Base-by-base conservation (phyloP, 169 alveolate species). In the Cystoisospora suis region DNA sequence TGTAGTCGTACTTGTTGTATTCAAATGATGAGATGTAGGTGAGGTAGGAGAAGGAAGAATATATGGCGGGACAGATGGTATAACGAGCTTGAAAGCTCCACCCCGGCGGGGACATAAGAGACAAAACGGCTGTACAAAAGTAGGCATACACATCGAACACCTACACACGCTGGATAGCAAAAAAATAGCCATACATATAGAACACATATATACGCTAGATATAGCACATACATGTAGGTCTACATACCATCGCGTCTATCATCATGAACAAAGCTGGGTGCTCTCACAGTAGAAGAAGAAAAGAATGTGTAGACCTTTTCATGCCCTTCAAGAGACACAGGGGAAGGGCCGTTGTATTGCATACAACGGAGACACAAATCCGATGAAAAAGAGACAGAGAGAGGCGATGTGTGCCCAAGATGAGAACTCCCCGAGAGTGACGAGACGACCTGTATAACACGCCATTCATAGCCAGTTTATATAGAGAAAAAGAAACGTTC, bases 21-120 rank as follows among this genome's bases (percentile, higher is more conserved):
- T n/a, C n/a, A n/a, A n/a, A n/a, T n/a, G n/a, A n/a, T n/a, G n/a
- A n/a, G n/a, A n/a, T n/a, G n/a, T n/a, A n/a, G n/a, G n/a, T n/a
- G n/a, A n/a, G n/a, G n/a, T n/a, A n/a, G n/a, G n/a, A n/a, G n/a
- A n/a, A n/a, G n/a, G n/a, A 27, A 20, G 86, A 9, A 80, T 83
- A 79, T 9, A 9, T 20, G 61, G 61, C 61, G 61, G 75, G 7
- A 61, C 42, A n/a, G 91, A 15, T 4, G 93, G 86, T 29, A 58
- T 40, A 6, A 53, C 77, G 77, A 80, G 91, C 81, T 93, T 94
- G 69, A 94, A 56, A n/a, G 96, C 96, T 38, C 97, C 97, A 29
- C 96, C 95, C 2, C 96, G 95, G 0, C 96, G 90, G 42, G 94
- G 94, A 80, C 97, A 95, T 0, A 95, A 38, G 59, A 53, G 38